Conservation (phyloP, 78 protist genomes). For the Ministeria vibrans region DNA sequence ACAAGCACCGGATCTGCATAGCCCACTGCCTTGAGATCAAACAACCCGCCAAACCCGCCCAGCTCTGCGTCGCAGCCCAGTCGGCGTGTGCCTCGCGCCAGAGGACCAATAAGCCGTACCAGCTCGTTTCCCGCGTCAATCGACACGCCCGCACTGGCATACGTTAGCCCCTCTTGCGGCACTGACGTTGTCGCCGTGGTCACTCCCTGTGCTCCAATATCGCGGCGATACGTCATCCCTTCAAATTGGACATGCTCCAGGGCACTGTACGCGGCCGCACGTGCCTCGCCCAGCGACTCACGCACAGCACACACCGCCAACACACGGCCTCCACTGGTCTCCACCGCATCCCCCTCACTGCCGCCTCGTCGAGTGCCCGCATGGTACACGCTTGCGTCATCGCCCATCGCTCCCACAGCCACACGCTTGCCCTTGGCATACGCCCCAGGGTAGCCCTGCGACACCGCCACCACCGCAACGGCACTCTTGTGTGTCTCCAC, state of each 20-base stretch:
- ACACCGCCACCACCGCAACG: slow-evolving; percentile 52
- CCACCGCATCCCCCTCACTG: slow-evolving; percentile 5
- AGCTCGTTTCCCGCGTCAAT: slow-evolving; percentile 69
- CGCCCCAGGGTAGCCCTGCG: slow-evolving; percentile 65
- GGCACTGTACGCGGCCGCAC: slow-evolving; percentile 30
- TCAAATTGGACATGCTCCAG: slow-evolving; percentile 37
- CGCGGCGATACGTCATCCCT: slow-evolving; percentile 38
- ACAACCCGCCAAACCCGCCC: slow-evolving; percentile 84
- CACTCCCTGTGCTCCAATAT: slow-evolving; percentile 46
- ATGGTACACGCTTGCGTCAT: slow-evolving; percentile 43
- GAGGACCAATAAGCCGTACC: slow-evolving; percentile 66
- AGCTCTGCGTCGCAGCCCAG: slow-evolving; percentile 62
- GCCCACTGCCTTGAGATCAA: slow-evolving; percentile 68
- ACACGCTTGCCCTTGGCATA: slow-evolving; percentile 55
- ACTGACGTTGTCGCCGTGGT: not conserved
- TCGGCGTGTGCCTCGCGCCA: slow-evolving; percentile 47
- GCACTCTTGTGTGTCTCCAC: slow-evolving; percentile 19
- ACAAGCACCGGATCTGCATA: slow-evolving; percentile 68
- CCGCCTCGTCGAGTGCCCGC: slow-evolving; percentile 72
- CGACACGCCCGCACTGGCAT: slow-evolving; percentile 70
- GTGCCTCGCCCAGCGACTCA: slow-evolving; percentile 30
- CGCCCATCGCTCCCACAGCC: slow-evolving; percentile 20
- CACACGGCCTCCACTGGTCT: slow-evolving; percentile 79
- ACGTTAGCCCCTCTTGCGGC: slow-evolving; percentile 25
- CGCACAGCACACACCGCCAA: slow-evolving; percentile 35